Evolutionary conservation across 306 rosid species (phyloP).

Genomic region (Rosa multiflora): DNA sequence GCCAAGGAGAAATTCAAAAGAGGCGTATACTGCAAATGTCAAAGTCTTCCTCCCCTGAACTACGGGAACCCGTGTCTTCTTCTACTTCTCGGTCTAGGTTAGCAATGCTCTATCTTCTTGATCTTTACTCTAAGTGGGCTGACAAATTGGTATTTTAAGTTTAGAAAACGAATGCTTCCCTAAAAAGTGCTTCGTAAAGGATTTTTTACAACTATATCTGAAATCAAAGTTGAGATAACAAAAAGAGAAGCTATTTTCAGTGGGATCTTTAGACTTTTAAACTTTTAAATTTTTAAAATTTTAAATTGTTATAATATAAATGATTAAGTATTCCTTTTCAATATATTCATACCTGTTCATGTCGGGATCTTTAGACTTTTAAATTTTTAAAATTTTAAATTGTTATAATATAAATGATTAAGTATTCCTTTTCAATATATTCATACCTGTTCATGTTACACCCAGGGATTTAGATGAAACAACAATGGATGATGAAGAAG

Average conservation of each 20-base stretch:
- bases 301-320: background rate
- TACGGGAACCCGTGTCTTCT: slow-evolving; percentile 35
- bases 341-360: slow-evolving; percentile 1
- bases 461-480: slow-evolving; percentile 57
- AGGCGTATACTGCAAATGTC: slow-evolving; percentile 66
- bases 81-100: slow-evolving; percentile 47
- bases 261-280: background rate
- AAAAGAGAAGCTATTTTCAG: background rate
- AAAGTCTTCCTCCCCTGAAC: slow-evolving; percentile 59
- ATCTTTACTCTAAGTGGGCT: slow-evolving; percentile 3
- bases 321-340: background rate
- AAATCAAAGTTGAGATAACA: background rate
- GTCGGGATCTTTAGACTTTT: background rate
- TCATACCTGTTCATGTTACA: slow-evolving; percentile 16
- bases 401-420: background rate
- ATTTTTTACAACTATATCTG: background rate
- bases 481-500: slow-evolving; percentile 72
- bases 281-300: no score
- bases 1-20: slow-evolving; percentile 38
- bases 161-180: background rate
- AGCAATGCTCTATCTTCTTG: slow-evolving; percentile 26
- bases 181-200: background rate
- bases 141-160: background rate
- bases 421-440: background rate
- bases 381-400: no score